These are phyloP conservation scores for Sporothrix brasiliensis DNA, from an alignment of 2,329 filamentous ascomycete species.

Conservation along the genomic window DNA sequence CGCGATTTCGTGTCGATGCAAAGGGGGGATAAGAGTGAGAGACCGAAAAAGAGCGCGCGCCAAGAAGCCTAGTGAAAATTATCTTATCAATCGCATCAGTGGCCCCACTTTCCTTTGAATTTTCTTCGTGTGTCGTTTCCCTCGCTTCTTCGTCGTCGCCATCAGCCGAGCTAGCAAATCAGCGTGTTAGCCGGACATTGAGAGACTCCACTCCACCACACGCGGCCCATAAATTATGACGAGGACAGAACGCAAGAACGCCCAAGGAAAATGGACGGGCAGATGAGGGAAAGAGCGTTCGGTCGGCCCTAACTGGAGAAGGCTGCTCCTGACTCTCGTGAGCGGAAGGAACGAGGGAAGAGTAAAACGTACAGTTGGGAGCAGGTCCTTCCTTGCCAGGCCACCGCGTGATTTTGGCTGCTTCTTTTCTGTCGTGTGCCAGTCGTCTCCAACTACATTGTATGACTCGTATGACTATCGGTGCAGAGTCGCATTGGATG, in stretches of 20 bases:
- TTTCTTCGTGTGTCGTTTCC: constrained; percentile 23
- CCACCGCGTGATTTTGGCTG: constrained; percentile 8
- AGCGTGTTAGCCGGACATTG: neutral
- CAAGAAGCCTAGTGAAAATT: constrained; percentile 33
- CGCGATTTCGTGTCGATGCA: constrained; percentile 32
- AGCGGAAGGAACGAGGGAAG: constrained; percentile 5
- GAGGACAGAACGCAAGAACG: constrained; percentile 18
- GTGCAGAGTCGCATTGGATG: neutral
- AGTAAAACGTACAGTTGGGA: neutral
- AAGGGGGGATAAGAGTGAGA: neutral
- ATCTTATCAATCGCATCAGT: constrained; percentile 42
- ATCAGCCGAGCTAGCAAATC: constrained; percentile 32
- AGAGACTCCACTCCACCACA: neutral
- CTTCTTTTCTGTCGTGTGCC: neutral
- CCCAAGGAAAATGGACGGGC: neutral
- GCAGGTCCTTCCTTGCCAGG: neutral
- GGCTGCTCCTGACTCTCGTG: neutral
- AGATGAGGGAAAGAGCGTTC: constrained; percentile 14
- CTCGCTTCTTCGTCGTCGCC: constrained; percentile 1
- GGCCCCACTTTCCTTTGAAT: constrained; percentile 11
- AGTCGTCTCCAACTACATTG: too few species aligned
- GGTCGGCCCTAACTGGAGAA: neutral
- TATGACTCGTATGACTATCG: neutral
- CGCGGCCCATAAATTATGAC: constrained; percentile 23
- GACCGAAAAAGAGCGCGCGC: constrained; percentile 7